Conservation (phyloP, 768 basidiomycete species). For the Naematelia encephala region DNA sequence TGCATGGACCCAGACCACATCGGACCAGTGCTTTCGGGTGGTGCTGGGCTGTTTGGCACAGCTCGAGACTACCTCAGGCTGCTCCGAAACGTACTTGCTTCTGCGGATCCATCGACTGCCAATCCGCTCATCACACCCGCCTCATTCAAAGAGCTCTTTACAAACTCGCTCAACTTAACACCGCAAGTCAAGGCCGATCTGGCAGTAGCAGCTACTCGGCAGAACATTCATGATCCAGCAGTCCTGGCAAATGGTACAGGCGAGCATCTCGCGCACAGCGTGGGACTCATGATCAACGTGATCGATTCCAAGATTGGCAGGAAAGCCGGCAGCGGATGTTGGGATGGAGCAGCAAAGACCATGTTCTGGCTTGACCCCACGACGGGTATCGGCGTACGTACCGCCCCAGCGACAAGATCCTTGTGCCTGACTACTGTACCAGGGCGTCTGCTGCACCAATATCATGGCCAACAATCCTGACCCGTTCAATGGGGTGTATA, state of each 20-base stretch:
- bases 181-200: constrained; percentile 6
- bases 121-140: neutral
- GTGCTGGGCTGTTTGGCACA: constrained; percentile 24
- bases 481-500: too few species aligned
- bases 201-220: neutral
- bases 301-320: constrained; percentile 9
- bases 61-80: constrained; percentile 21
- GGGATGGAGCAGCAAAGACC: constrained; percentile 24
- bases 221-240: constrained; percentile 8
- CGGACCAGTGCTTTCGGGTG: constrained; percentile 6
- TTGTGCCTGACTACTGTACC: too few species aligned
- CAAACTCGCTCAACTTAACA: neutral
- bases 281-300: constrained; percentile 9
- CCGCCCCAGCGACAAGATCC: too few species aligned
- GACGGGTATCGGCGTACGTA: constrained; percentile 18
- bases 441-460: too few species aligned
- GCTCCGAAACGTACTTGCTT: constrained; percentile 9
- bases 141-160: constrained; percentile 11
- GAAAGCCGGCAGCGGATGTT: constrained; percentile 10
- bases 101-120: neutral
- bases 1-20: constrained; percentile 8
- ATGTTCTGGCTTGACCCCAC: constrained; percentile 17
- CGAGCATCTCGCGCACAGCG: constrained; percentile 2
- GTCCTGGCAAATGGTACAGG: constrained; percentile 4
- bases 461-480: too few species aligned